A percentile compares a stretch with the other conserved stretches of the same genome.
These are phyloP conservation scores for Colletotrichum abscissum DNA, from an alignment of 2,329 filamentous ascomycete genomes.

Conservation along the genomic window DNA sequence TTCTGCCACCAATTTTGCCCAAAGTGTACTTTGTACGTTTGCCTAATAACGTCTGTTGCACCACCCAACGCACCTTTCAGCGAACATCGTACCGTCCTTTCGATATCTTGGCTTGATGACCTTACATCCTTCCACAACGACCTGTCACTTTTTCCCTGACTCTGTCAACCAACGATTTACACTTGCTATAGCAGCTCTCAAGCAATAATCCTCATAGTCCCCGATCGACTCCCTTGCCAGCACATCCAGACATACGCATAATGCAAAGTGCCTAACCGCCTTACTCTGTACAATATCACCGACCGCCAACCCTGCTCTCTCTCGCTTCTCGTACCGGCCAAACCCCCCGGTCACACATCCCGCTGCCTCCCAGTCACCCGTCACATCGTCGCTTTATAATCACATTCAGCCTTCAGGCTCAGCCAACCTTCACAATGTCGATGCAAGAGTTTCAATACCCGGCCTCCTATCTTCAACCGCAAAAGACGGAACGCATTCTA, in stretches of 20 bases:
- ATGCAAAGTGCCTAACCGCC: conserved; percentile 27
- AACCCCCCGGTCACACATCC: conserved; percentile 5
- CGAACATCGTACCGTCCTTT: not conserved
- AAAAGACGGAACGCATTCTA: conserved; percentile 20
- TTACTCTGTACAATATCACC: not conserved
- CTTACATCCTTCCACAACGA: conserved; percentile 2
- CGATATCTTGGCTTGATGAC: not conserved
- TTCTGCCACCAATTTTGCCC: conserved; percentile 4
- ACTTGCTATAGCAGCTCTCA: not conserved
- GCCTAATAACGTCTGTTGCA: not conserved
- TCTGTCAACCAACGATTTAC: not conserved
- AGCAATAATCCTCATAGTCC: not conserved
- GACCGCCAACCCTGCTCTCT: not conserved
- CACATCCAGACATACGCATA: conserved; percentile 7
- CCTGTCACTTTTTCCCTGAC: conserved; percentile 14
- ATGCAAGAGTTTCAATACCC: conserved; percentile 14
- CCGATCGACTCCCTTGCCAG: conserved; percentile 2
- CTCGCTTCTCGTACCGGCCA: not conserved
- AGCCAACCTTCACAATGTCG: conserved; percentile 11
- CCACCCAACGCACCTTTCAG: not conserved
- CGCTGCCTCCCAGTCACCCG: not conserved
- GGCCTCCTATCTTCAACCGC: not conserved
- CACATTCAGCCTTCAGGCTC: not conserved
- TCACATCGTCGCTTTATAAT: conserved; percentile 17
- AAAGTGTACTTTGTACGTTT: conserved; percentile 8